These are phyloP conservation scores for Colletotrichum tanaceti DNA, from an alignment of 2,329 filamentous ascomycete species.

Conservation along the genomic window DNA sequence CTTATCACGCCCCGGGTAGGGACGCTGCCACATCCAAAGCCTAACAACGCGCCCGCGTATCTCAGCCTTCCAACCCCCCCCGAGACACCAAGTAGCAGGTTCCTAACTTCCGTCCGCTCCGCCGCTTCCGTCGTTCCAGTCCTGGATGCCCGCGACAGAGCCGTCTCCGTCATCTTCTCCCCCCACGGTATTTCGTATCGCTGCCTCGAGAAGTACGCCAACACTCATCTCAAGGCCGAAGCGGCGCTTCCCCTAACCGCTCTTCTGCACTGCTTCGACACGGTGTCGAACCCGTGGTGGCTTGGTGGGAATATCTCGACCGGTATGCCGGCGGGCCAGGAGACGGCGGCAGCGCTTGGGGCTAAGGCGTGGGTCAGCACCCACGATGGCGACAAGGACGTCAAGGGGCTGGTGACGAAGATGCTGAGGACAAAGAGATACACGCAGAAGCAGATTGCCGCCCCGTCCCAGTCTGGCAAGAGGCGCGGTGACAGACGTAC, in stretches of 20 bases:
- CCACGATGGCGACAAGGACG: conserved; percentile 70
- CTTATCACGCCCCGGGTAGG: conserved; percentile 30
- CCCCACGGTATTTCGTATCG: conserved; percentile 71
- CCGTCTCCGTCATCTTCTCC: conserved; percentile 72
- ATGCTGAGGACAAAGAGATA: conserved; percentile 62
- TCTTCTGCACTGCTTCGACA: conserved; percentile 73
- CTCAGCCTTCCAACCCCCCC: conserved; percentile 52
- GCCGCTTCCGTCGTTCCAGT: conserved; percentile 47
- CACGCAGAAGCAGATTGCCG: conserved; percentile 58
- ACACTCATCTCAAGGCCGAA: conserved; percentile 65
- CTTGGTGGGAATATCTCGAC: conserved; percentile 68
- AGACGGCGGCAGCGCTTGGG: conserved; percentile 65
- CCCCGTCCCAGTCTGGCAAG: conserved; percentile 35
- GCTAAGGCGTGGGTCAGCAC: conserved; percentile 70
- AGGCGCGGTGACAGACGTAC: conserved; percentile 18
- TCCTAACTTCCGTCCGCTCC: conserved; percentile 52
- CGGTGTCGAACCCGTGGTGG: conserved; percentile 69
- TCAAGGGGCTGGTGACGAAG: conserved; percentile 62
- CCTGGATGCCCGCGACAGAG: conserved; percentile 52
- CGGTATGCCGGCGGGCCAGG: conserved; percentile 67
- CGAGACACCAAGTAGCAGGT: conserved; percentile 47
- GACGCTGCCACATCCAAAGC: conserved; percentile 22
- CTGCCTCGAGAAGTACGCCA: conserved; percentile 65
- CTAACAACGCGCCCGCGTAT: conserved; percentile 36
- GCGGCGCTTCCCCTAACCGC: conserved; percentile 71